phyloP scores from a whole-genome alignment of 1,284 basidiomycete genomes.

The Trametes sp. region DNA sequence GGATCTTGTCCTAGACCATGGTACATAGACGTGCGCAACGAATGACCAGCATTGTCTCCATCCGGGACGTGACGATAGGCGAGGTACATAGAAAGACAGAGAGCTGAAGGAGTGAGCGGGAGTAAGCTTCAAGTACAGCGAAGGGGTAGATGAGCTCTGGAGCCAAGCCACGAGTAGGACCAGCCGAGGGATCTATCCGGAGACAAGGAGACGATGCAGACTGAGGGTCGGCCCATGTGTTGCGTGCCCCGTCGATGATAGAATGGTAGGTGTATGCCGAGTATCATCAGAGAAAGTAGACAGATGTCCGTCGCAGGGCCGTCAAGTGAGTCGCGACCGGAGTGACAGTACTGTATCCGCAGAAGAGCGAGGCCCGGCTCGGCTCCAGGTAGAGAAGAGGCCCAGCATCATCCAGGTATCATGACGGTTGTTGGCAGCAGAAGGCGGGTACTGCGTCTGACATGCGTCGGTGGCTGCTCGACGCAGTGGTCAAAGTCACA shows the following conservation, averaged over 20 bases:
- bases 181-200: constrained; percentile 16
- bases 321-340: constrained; percentile 5
- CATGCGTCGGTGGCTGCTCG: no score
- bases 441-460: no score
- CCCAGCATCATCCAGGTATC: not conserved
- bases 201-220: not conserved
- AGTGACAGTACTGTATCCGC: not conserved
- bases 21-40: constrained; percentile 11
- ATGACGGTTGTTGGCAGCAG: constrained; percentile 6
- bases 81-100: not conserved
- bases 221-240: not conserved
- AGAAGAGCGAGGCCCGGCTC: not conserved
- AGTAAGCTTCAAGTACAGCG: not conserved
- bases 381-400: not conserved
- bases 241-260: not conserved
- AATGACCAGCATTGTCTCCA: not conserved
- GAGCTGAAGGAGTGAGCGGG: not conserved
- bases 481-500: not conserved
- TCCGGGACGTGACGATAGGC: not conserved
- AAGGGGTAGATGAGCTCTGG: not conserved
- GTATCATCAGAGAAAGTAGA: not conserved
- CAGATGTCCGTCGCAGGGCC: constrained; percentile 6
- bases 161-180: constrained; percentile 10
- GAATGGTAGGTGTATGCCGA: constrained; percentile 6
- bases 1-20: constrained; percentile 23